Percentiles rank a stretch among this genome's conserved stretches.
Conservation (phyloP, 169 alveolate genomes). For the Cryptosporidium viatorum region DNA sequence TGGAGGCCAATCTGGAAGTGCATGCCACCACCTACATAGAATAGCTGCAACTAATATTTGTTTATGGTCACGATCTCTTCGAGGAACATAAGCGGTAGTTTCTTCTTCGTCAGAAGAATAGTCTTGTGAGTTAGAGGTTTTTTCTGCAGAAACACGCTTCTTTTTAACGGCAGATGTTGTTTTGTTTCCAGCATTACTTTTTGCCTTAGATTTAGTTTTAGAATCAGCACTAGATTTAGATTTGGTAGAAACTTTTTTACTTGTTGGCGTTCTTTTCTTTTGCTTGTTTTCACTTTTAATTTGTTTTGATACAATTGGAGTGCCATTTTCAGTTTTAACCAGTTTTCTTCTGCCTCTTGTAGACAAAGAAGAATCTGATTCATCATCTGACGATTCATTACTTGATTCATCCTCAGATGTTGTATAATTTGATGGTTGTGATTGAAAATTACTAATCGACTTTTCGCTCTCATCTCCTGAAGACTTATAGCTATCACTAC, state of each 20-base stretch:
- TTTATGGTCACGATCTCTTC: constrained; percentile 69
- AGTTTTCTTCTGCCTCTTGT: background rate
- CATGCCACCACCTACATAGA: constrained; percentile 92
- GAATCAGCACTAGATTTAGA: background rate
- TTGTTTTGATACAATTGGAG: background rate
- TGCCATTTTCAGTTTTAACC: constrained; percentile 24
- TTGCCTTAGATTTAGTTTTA: background rate
- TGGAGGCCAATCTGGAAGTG: constrained; percentile 94
- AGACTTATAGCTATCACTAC: background rate
- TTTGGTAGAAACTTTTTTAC: background rate
- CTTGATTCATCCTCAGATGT: constrained; percentile 2
- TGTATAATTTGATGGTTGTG: constrained; percentile 12
- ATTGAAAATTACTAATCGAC: background rate
- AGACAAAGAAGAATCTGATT: constrained; percentile 18
- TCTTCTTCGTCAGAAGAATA: constrained; percentile 43
- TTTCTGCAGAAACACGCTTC: constrained; percentile 6
- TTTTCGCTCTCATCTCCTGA: constrained; percentile 24
- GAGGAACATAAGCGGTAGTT: constrained; percentile 54
- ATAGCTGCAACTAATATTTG: constrained; percentile 71
- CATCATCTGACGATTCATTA: constrained; percentile 1
- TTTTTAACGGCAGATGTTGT: background rate
- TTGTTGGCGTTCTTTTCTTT: background rate
- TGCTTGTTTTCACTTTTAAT: background rate
- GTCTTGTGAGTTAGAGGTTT: constrained; percentile 12
- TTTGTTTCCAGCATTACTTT: background rate